Evolutionary conservation across 768 basidiomycete species (phyloP).

Genomic region (Flagelloscypha sp.): DNA sequence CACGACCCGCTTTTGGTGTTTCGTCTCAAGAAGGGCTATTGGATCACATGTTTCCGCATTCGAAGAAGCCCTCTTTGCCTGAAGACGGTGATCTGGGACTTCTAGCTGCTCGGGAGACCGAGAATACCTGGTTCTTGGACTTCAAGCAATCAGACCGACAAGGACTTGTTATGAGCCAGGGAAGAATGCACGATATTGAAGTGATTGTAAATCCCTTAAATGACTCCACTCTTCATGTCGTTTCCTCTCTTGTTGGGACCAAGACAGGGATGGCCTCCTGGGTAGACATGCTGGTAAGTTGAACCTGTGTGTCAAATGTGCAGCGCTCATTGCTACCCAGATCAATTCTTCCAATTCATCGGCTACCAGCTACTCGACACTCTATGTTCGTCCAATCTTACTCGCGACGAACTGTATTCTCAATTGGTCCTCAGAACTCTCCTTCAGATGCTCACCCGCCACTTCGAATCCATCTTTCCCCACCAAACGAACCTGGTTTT

Average conservation of each 20-base stretch:
- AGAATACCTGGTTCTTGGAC: constrained; percentile 60
- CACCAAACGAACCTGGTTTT: constrained; percentile 73
- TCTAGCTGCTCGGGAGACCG: constrained; percentile 1
- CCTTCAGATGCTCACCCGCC: constrained; percentile 63
- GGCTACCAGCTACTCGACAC: constrained; percentile 56
- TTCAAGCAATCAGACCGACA: constrained; percentile 50
- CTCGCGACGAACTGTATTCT: constrained; percentile 3
- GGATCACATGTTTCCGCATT: constrained; percentile 46
- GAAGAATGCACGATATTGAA: constrained; percentile 67
- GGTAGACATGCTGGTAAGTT: constrained; percentile 55
- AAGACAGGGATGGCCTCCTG: constrained; percentile 52
- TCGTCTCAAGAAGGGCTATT: constrained; percentile 34
- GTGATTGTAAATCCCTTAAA: constrained; percentile 49
- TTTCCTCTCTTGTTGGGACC: no score
- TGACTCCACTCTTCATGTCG: no score
- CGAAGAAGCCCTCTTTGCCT: constrained; percentile 22
- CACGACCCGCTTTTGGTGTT: constrained; percentile 49
- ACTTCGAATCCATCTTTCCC: constrained; percentile 53
- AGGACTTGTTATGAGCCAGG: constrained; percentile 68
- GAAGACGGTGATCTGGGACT: no score
- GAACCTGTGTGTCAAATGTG: constrained; percentile 1
- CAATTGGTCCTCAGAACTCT: constrained; percentile 39
- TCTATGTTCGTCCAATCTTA: constrained; percentile 43
- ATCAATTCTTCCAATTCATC: constrained; percentile 40
- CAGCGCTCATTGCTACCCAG: constrained; percentile 25